phyloP scores from a whole-genome alignment of 306 rosid genomes.

The Phaseolus lunatus region DNA sequence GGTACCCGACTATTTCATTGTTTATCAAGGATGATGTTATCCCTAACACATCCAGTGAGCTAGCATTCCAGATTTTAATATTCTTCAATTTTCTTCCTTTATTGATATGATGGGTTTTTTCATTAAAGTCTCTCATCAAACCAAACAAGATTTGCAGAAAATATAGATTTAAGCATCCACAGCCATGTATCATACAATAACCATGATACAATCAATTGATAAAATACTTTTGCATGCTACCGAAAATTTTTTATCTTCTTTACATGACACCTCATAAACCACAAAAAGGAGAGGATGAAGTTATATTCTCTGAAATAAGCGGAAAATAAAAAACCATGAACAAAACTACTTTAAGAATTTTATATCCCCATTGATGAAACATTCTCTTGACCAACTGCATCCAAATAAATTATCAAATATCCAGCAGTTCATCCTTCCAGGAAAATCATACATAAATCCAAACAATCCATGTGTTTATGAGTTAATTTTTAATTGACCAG shows the following conservation, averaged over 20 bases:
- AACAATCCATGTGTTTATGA: not conserved
- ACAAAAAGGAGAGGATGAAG: not conserved
- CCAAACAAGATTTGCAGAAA: conserved; percentile 11
- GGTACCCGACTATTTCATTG: not conserved
- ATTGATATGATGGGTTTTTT: conserved; percentile 5
- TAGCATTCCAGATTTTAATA: conserved; percentile 3
- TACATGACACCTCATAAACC: not conserved
- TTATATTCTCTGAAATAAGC: not conserved
- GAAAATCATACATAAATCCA: not conserved
- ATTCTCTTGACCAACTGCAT: conserved; percentile 8
- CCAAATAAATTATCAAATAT: conserved; percentile 1
- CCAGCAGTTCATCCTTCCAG: conserved; percentile 15
- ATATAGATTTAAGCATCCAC: conserved; percentile 11
- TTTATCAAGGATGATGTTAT: not conserved
- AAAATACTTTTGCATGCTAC: conserved; percentile 6
- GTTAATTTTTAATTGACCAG: not conserved
- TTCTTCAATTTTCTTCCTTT: not conserved
- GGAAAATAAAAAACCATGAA: not conserved
- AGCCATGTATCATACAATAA: conserved; percentile 16
- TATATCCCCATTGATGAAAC: conserved; percentile 23
- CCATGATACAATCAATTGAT: conserved; percentile 10
- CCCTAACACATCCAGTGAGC: conserved; percentile 34
- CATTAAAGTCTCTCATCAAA: conserved; percentile 12
- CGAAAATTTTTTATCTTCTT: not conserved
- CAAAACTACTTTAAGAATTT: conserved; percentile 9